Evolutionary conservation across 1,284 basidiomycete species (phyloP), one percentile per base, ranked within the genome.

Genomic region (Blastosporella zonata): DNA sequence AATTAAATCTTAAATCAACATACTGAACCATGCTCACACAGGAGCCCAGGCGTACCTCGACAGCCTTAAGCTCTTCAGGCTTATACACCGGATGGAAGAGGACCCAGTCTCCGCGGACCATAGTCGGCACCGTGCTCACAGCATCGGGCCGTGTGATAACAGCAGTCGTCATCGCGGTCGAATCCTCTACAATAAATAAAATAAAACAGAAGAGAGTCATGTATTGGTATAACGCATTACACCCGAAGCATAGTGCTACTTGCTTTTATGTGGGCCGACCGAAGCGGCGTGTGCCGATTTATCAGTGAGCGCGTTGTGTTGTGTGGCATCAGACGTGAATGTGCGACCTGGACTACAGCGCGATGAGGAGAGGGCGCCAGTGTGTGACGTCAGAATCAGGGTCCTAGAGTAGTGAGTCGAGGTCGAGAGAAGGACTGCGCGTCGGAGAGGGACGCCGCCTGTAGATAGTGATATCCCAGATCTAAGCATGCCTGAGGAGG

Each of bases 11-110:
- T 15, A 12, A 34, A 44, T 34, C 10, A 34, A 17, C 17, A 33
- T 23, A 47, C 29, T 31, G 7, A 31, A 22, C 39, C 28, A 23
- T 29, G 35, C 34, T 29, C 10, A 18, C 51, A 44, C 20, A 23
- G 3, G 15, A 23, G 15, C 5, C 25, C 3, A 27, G 5, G 47
- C 67, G 34, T 58, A 86, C 87, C 65, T 87, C 72, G 36, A 93
- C 87, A 8, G 84, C 74, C 53, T 82, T 86, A 54, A 97, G 70
- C 65, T 97, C 94, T 38, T 87, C 83, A 13, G 70, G 64, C 4
- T 82, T 75, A 62, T 93, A 92, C 0, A 91, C 90, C 0, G 89
- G 89, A 60, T 92, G 88, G 62, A 90, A 89, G 0, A 91, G 68
- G 7, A 91, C 85, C 86, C 88, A 92, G 60, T 89, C 87, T 1